phyloP scores from a whole-genome alignment of 2,329 filamentous ascomycete genomes.

The Phaeosphaeria sp. region DNA sequence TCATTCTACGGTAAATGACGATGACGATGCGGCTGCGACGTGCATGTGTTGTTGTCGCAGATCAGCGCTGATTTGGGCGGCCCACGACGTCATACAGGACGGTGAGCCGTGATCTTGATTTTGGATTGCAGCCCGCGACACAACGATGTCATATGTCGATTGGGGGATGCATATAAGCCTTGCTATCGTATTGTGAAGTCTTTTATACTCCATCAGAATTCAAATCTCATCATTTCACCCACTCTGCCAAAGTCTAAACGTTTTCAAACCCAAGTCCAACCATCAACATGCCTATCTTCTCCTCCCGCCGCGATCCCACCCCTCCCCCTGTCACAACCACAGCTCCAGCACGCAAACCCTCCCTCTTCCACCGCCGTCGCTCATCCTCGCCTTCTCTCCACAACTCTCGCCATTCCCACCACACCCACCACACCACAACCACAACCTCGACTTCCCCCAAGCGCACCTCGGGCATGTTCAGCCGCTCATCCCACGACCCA shows the following conservation, averaged over 20 bases:
- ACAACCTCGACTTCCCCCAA: constrained; percentile 28
- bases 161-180: constrained; percentile 1
- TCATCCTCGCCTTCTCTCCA: constrained; percentile 40
- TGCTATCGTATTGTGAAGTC: background rate
- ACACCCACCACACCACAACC: constrained; percentile 3
- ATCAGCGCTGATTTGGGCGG: constrained; percentile 7
- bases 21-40: constrained; percentile 13
- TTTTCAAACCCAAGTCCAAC: background rate
- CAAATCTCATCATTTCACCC: no score
- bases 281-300: constrained; percentile 45
- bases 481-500: constrained; percentile 62
- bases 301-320: constrained; percentile 32
- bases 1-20: background rate
- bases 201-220: background rate
- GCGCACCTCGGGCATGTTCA: constrained; percentile 49
- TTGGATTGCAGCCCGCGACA: constrained; percentile 2
- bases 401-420: constrained; percentile 27
- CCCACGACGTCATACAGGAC: constrained; percentile 23
- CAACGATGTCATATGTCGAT: constrained; percentile 4
- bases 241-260: no score
- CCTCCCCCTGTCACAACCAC: constrained; percentile 26
- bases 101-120: constrained; percentile 4
- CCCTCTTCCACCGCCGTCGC: constrained; percentile 48
- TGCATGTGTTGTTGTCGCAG: constrained; percentile 5
- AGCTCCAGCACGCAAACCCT: constrained; percentile 32